A percentile compares a stretch with the other conserved stretches of the same genome.
phyloP scores from a whole-genome alignment of 495 filamentous ascomycete genomes.

The Chaetomidium leptoderma region DNA sequence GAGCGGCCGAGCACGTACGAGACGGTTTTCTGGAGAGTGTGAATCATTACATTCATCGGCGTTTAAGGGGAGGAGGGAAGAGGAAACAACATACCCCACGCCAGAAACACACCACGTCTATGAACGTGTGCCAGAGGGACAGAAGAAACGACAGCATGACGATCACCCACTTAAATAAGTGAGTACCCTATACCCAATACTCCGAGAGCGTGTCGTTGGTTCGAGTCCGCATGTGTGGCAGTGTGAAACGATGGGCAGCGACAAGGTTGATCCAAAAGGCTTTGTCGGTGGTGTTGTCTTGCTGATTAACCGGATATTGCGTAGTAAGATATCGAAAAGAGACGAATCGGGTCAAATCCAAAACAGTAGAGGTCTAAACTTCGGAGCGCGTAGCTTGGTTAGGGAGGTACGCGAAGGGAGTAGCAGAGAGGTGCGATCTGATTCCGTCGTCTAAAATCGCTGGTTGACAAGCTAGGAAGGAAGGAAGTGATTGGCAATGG shows the following conservation, averaged over 20 bases:
- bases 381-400: too few species aligned
- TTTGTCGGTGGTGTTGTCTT: neutral
- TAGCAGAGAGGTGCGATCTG: too few species aligned
- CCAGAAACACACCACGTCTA: neutral
- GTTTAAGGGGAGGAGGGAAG: neutral
- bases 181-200: neutral
- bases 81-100: neutral
- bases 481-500: neutral
- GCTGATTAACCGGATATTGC: too few species aligned
- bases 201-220: neutral
- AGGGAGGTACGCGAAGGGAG: too few species aligned
- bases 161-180: neutral
- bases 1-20: slow-evolving; percentile 53
- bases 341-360: too few species aligned
- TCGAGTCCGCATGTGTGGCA: neutral
- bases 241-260: neutral
- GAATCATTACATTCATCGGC: neutral
- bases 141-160: neutral
- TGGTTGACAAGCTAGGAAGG: neutral
- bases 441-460: too few species aligned
- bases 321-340: too few species aligned
- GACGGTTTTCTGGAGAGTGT: slow-evolving; percentile 13
- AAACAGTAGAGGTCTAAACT: too few species aligned
- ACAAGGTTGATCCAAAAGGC: neutral
- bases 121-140: neutral